These are phyloP conservation scores for Dittrichia graveolens DNA, from an alignment of 129 eudicot species.

Conservation along the genomic window DNA sequence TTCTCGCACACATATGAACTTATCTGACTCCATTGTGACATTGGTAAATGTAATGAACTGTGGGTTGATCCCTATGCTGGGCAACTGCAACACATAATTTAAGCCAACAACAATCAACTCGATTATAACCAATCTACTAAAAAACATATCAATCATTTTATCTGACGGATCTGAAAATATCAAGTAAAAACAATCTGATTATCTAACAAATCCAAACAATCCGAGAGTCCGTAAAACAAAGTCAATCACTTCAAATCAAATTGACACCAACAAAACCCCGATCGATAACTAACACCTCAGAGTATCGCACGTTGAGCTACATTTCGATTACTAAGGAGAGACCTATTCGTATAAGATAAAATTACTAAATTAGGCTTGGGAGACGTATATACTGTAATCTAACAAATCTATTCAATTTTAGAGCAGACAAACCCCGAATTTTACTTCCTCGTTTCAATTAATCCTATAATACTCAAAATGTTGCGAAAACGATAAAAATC, in stretches of 20 bases:
- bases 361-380: slow-evolving; percentile 3
- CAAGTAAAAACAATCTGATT: slow-evolving; percentile 15
- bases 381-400: slow-evolving; percentile 19
- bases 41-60: slow-evolving; percentile 95
- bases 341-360: slow-evolving; percentile 1
- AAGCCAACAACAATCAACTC: slow-evolving; percentile 10
- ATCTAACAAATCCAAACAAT: slow-evolving; percentile 29
- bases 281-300: neutral
- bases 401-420: slow-evolving; percentile 23
- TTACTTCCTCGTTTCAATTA: slow-evolving; percentile 7
- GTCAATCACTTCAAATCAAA: slow-evolving; percentile 22
- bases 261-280: slow-evolving; percentile 8
- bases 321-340: neutral
- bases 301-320: slow-evolving; percentile 5
- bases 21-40: slow-evolving; percentile 99
- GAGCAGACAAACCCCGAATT: slow-evolving; percentile 6
- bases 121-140: neutral
- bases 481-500: slow-evolving; percentile 4
- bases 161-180: slow-evolving; percentile 38
- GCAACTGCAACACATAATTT: slow-evolving; percentile 61
- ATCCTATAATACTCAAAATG: slow-evolving; percentile 24
- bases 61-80: slow-evolving; percentile 85
- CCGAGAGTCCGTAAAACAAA: slow-evolving; percentile 14
- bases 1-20: slow-evolving; percentile 93
- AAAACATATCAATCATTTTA: neutral